phyloP scores from a whole-genome alignment of 2,329 filamentous ascomycete genomes.

The Sclerotinia sclerotiorum region DNA sequence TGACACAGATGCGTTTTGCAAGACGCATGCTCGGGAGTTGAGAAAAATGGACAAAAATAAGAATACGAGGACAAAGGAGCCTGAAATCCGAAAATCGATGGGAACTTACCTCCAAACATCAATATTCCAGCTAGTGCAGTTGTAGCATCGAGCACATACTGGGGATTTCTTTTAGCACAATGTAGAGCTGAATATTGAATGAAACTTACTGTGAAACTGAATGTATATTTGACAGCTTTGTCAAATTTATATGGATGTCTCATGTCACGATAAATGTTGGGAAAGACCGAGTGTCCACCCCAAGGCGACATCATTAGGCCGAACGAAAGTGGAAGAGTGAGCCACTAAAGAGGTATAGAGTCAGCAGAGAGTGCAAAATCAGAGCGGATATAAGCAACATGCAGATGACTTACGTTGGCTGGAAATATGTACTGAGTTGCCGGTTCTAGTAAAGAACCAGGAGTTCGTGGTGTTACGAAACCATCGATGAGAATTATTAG shows the following conservation, averaged over 20 bases:
- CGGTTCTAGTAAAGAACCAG: slow-evolving; percentile 81
- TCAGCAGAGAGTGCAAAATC: background rate
- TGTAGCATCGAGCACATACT: slow-evolving; percentile 76
- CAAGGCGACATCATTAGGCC: slow-evolving; percentile 84
- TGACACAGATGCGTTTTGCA: background rate
- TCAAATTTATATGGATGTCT: slow-evolving; percentile 69
- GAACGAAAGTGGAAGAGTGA: slow-evolving; percentile 79
- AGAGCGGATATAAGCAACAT: background rate
- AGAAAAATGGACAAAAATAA: background rate
- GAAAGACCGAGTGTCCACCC: slow-evolving; percentile 69
- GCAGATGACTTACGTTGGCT: slow-evolving; percentile 49
- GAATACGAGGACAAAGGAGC: background rate
- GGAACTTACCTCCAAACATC: slow-evolving; percentile 71
- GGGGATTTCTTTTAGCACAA: slow-evolving; percentile 9
- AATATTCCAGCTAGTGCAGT: slow-evolving; percentile 83
- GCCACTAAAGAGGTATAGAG: slow-evolving; percentile 52
- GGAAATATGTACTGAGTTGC: slow-evolving; percentile 80
- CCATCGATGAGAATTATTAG: slow-evolving; percentile 81
- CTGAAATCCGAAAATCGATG: background rate
- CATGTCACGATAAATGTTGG: slow-evolving; percentile 80
- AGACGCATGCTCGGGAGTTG: background rate
- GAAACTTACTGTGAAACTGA: slow-evolving; percentile 72
- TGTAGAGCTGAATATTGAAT: background rate
- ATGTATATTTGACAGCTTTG: slow-evolving; percentile 73
- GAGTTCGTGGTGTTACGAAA: slow-evolving; percentile 73